Evolutionary conservation across 352 stramenopile genomes (phyloP), one percentile per base, ranked within the genome.

Genomic region (Elongisporangium undulatum): DNA sequence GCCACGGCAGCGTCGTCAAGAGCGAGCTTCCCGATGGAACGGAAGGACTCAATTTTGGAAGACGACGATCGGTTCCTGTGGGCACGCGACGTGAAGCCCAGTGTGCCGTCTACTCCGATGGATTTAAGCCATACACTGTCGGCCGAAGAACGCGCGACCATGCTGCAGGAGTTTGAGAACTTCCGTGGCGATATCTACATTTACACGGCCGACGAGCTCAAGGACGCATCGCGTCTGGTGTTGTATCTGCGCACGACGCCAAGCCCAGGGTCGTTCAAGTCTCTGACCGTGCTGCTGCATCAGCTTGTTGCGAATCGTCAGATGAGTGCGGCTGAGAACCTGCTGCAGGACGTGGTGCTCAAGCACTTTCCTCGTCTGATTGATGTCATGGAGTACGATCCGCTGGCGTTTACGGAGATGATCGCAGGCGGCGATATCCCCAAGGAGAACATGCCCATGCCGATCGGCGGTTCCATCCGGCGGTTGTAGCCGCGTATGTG

Each of bases 351-450:
- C 53, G 68, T 88, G 19, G 82, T 92, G 24, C 57, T 86, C 24
- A 74, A 75, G 20, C 75, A 82, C 54, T 92, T 91, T 53, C 77
- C 84, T 19, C 61, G 67, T 12, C 75, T 94, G 4, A 71, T 91
- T 16, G 85, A 94, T 55, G 85, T 82, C 16, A 90, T 92, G 77
- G 85, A 94, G 48, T 83, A 89, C 66, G 85, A 94, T 52, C 81
- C 82, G 20, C 55, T 87, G 19, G 70, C 79, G 38, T 90, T 94
- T 61, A 82, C 84, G 29, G 72, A 85, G 29, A 75, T 90, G 53
- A 84, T 94, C 51, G 77, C 72, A 7, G 74, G 71, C 21, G 69
- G 67, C 58, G 71, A 80, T 51, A 78, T 80, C 61, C 20, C 49
- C 49, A 53, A 22, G 12, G 49, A 53, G 22, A 53, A 53, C 17